These are phyloP conservation scores for Lentinula guzmanii DNA, from an alignment of 768 basidiomycete species.

Conservation along the genomic window DNA sequence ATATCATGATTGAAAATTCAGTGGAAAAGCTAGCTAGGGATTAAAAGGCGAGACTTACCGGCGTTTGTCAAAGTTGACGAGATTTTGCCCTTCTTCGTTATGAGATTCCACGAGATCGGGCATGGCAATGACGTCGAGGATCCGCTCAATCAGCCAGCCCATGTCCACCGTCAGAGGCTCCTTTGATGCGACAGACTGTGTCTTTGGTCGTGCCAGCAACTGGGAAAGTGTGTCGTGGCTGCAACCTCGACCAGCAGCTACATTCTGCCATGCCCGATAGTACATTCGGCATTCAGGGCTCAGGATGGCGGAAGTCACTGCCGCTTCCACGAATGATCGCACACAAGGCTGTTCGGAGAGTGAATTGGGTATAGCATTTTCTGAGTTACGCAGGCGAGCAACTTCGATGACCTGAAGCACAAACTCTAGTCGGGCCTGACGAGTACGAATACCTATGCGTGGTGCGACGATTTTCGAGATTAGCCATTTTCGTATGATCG, in stretches of 20 bases:
- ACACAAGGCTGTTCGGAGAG: constrained; percentile 56
- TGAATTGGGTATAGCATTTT: constrained; percentile 28
- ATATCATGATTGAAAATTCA: constrained; percentile 9
- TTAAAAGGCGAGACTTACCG: constrained; percentile 38
- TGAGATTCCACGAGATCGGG: constrained; percentile 61
- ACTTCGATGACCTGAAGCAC: constrained; percentile 70
- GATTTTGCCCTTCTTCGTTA: constrained; percentile 44
- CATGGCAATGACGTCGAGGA: constrained; percentile 72
- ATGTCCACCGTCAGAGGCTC: constrained; percentile 66
- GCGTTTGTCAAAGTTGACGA: constrained; percentile 81
- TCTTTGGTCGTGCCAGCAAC: constrained; percentile 46
- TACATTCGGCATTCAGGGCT: constrained; percentile 79
- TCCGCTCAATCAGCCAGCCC: constrained; percentile 78
- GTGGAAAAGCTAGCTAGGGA: neutral
- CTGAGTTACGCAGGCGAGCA: constrained; percentile 55
- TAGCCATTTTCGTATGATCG: constrained; percentile 74
- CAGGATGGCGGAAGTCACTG: constrained; percentile 67
- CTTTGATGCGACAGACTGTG: constrained; percentile 36
- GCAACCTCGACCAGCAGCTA: constrained; percentile 57
- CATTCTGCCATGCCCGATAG: constrained; percentile 70
- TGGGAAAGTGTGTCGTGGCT: constrained; percentile 55
- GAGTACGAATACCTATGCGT: constrained; percentile 52
- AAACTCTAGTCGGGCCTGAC: constrained; percentile 71
- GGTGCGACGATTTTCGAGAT: constrained; percentile 63
- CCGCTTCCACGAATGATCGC: constrained; percentile 77